A percentile compares a stretch with the other conserved stretches of the same genome.
Conservation (phyloP, 768 basidiomycete species). For the Phaeotremella skinneri region DNA sequence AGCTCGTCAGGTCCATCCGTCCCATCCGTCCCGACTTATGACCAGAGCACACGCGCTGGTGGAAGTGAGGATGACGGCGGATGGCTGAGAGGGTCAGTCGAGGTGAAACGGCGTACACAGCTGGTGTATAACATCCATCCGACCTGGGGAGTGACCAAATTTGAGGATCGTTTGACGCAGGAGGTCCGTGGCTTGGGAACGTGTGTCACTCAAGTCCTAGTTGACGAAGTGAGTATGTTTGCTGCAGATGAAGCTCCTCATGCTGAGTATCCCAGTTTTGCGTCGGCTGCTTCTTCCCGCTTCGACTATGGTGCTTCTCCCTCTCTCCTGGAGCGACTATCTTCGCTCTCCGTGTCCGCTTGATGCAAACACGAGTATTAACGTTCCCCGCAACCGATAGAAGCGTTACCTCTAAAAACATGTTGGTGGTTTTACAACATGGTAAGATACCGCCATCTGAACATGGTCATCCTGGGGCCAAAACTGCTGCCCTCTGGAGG, state of each 20-base stretch:
- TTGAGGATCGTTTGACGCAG: slow-evolving; percentile 24
- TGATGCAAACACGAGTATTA: slow-evolving; percentile 30
- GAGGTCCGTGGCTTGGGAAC: slow-evolving; percentile 8
- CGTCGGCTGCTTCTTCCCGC: slow-evolving; percentile 25
- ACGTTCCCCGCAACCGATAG: slow-evolving; percentile 18
- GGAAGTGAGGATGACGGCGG: not conserved
- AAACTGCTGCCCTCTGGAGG: slow-evolving; percentile 12
- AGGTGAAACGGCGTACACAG: slow-evolving; percentile 7
- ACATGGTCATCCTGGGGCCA: slow-evolving; percentile 12
- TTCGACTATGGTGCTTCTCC: slow-evolving; percentile 14
- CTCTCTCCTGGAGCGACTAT: slow-evolving; percentile 28
- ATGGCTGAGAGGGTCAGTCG: slow-evolving; percentile 10
- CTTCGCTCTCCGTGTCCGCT: slow-evolving; percentile 26
- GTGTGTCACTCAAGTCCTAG: slow-evolving; percentile 5
- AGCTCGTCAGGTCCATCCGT: not conserved
- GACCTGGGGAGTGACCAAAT: slow-evolving; percentile 18
- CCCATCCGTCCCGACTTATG: not conserved
- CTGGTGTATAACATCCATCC: slow-evolving; percentile 19
- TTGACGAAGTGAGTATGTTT: slow-evolving; percentile 10
- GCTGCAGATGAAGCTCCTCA: not conserved
- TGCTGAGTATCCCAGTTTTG: slow-evolving; percentile 21
- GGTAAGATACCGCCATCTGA: slow-evolving; percentile 15
- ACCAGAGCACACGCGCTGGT: not conserved
- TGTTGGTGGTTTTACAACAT: slow-evolving; percentile 9
- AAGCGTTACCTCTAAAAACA: slow-evolving; percentile 15